Percentiles rank a stretch among this genome's conserved stretches.
These are phyloP conservation scores for Penicillium daleae DNA, from an alignment of 495 filamentous ascomycete genomes.

Conservation along the genomic window DNA sequence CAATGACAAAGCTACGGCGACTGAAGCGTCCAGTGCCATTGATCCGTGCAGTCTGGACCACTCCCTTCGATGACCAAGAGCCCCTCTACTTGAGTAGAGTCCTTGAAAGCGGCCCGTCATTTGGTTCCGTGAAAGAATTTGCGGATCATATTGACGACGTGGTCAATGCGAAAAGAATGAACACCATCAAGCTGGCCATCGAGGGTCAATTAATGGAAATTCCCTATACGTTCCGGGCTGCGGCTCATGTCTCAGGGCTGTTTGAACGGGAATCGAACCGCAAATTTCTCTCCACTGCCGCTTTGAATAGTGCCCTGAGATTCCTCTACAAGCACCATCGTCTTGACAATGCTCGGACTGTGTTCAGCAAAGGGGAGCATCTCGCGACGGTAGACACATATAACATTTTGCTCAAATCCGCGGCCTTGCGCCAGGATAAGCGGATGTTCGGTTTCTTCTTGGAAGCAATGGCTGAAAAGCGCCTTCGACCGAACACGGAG, in stretches of 20 bases:
- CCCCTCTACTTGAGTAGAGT: slow-evolving; percentile 21
- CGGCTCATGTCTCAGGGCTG: slow-evolving; percentile 23
- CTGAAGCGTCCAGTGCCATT: slow-evolving; percentile 29
- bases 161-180: slow-evolving; percentile 8
- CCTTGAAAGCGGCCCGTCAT: neutral
- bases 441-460: slow-evolving; percentile 37
- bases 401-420: slow-evolving; percentile 46
- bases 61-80: neutral
- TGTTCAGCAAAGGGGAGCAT: slow-evolving; percentile 39
- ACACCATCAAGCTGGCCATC: slow-evolving; percentile 1
- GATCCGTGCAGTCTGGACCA: slow-evolving; percentile 42
- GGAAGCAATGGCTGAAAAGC: slow-evolving; percentile 34
- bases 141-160: slow-evolving; percentile 42
- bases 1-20: slow-evolving; percentile 23
- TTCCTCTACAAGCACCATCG: slow-evolving; percentile 41
- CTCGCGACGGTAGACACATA: slow-evolving; percentile 47
- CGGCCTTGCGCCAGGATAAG: slow-evolving; percentile 42
- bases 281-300: slow-evolving; percentile 41
- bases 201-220: neutral
- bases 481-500: slow-evolving; percentile 43
- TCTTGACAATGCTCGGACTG: slow-evolving; percentile 28
- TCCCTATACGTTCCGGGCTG: slow-evolving; percentile 20
- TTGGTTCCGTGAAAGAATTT: slow-evolving; percentile 37
- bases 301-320: slow-evolving; percentile 45
- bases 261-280: slow-evolving; percentile 30